Base-by-base conservation (phyloP, 2,329 filamentous ascomycete species). In the Cladosporium colombiae region DNA sequence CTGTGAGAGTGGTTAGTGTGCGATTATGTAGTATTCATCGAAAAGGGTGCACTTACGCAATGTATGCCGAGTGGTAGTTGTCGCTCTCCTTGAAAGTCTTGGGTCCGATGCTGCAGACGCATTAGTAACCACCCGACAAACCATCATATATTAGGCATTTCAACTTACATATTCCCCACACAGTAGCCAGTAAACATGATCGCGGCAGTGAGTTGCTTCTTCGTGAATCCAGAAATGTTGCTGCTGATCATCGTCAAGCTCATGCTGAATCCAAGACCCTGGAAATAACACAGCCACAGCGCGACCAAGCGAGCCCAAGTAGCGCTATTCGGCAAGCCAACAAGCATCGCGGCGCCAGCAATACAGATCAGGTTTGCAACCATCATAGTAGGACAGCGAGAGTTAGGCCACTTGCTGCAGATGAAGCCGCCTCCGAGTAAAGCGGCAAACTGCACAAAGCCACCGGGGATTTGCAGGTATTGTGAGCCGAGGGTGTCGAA, bases 391-490 rank as follows among this genome's bases (percentile, higher is more conserved):
- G 80, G 75, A 68, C 83, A 86, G 6, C 85, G 78, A 0, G 81
- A 77, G 70, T 83, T 83, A 2, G 84, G 84, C 69, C 76, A 86
- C n/a, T 78, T 78, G 0, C 82, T 83, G 70, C 84, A 84, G 27
- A 87, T 76, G 59, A 78, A 80, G 18, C 84, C 84, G 1, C 83
- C 84, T 1, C 77, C 69, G 7, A 88, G 73, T 0, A 86, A 77
- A 0, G 84, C 81, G 0, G 85, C 69, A 69, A 87, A 86, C 67
- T 87, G 84, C 0, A 88, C 80, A 0, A 82, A 84, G 23, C 85
- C 85, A 18, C 85, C 85, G 0, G 86, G 85, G 63, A 88, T 88
- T 68, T 87, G 84, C 11, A 88, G 81, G 66, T 86, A 86, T 66
- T 86, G 84, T 0, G 83, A 83, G 4, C 82, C 81, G 1, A 85